Evolutionary conservation across 2,329 filamentous ascomycete species (phyloP).

Genomic region (Nannizziopsis arthrosporioides): DNA sequence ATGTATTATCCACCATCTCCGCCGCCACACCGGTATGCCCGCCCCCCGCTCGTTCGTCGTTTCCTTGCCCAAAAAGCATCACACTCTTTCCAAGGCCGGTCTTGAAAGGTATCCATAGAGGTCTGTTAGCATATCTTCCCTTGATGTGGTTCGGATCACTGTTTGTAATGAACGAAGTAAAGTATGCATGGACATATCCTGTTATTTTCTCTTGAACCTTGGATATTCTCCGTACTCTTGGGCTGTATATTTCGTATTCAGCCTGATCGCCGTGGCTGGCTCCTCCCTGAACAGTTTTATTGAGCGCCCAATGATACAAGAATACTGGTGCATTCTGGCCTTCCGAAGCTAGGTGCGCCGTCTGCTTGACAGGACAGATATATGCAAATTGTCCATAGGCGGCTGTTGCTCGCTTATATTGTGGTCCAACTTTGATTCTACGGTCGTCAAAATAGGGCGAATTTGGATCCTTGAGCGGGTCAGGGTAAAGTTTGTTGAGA

Average conservation of each 20-base stretch:
- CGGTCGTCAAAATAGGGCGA: slow-evolving; percentile 33
- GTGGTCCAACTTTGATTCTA: slow-evolving; percentile 31
- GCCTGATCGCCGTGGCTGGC: slow-evolving; percentile 42
- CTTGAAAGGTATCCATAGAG: slow-evolving; percentile 30
- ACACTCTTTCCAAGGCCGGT: slow-evolving; percentile 21
- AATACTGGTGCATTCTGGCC: slow-evolving; percentile 33
- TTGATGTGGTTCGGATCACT: slow-evolving; percentile 36
- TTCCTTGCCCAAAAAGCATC: slow-evolving; percentile 39
- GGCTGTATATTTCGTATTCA: slow-evolving; percentile 37
- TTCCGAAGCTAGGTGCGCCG: slow-evolving; percentile 30
- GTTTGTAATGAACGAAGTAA: slow-evolving; percentile 39
- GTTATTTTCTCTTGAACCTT: slow-evolving; percentile 34
- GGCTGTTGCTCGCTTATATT: slow-evolving; percentile 43
- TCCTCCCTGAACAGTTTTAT: slow-evolving; percentile 34
- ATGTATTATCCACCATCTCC: slow-evolving; percentile 31
- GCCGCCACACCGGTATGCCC: slow-evolving; percentile 28
- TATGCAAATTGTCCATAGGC: slow-evolving; percentile 42
- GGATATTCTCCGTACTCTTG: slow-evolving; percentile 27
- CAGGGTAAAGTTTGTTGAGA: slow-evolving; percentile 52
- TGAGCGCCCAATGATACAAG: slow-evolving; percentile 45
- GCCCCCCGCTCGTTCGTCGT: slow-evolving; percentile 40
- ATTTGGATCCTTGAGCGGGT: slow-evolving; percentile 36
- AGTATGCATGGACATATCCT: slow-evolving; percentile 36
- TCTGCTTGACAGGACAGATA: slow-evolving; percentile 39
- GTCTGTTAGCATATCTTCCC: slow-evolving; percentile 22